Base-by-base conservation (phyloP, 805 yeast species). In the Metschnikowia drakensbergensis region DNA sequence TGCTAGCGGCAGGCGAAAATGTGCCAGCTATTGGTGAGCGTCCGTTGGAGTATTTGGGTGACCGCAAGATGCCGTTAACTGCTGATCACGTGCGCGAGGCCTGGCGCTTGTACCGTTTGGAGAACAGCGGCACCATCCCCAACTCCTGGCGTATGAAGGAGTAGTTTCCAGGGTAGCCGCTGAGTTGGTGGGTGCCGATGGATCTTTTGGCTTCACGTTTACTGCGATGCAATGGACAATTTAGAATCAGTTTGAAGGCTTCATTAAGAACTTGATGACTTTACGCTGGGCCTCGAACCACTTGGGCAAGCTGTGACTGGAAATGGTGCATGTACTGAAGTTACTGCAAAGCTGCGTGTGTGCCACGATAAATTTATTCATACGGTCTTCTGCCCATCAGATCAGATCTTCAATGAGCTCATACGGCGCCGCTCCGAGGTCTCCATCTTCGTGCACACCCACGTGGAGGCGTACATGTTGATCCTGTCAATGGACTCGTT, bases 61-160 rank as follows among this genome's bases (percentile, higher is more conserved):
- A 76, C 57, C 67, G 64, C 13, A 62, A 70, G 36, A 74, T 74
- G 42, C 96, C 96, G 1, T 64, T 91, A 39, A 72, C 81, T 31
- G 96, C 97, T 0, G 90, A 87, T 51, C 95, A 91, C 61, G 75
- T 91, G 28, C 68, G 95, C 44, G 96, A 89, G 58, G 97, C 97
- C 0, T 88, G 95, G 92, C 72, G 95, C 56, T 64, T 86, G 42
- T 86, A 83, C 55, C 81, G 80, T 54, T 54, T 76, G 37, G 96
- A 90, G 58, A 80, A 77, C 45, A 82, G 84, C 30, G 77, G 82
- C 3, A 76, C 82, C 1, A 81, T 86, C 5, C 71, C 73, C 7
- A 77, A 84, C 1, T 80, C 81, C 46, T 86, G 91, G 88, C 72
- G 91, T 49, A 65, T 42, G 45, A 26, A 10, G 4, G 45, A 42